Percentiles rank a stretch among this genome's conserved stretches.
phyloP scores from a whole-genome alignment of 495 filamentous ascomycete genomes.

The Collariella sp. region DNA sequence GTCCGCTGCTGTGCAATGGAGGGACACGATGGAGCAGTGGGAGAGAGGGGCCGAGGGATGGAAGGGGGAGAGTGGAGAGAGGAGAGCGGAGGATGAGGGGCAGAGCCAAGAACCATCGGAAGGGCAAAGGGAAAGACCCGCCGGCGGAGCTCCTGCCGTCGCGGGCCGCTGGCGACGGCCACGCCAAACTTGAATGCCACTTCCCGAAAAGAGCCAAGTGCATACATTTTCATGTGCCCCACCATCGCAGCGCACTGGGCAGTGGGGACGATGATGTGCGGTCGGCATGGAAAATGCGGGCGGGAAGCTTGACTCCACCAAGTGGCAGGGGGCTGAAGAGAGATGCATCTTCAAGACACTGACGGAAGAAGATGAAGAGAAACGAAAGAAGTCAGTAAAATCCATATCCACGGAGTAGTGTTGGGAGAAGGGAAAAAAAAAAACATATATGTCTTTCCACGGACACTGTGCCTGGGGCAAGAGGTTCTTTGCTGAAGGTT shows the following conservation, averaged over 20 bases:
- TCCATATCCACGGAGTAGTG: too few relatives aligned
- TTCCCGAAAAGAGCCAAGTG: slow-evolving; percentile 6
- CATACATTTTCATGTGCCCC: not conserved
- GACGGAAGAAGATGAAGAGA: too few relatives aligned
- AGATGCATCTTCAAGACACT: too few relatives aligned
- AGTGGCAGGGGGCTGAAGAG: too few relatives aligned
- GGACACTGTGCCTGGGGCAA: too few relatives aligned
- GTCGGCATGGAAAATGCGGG: not conserved
- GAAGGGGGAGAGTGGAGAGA: not conserved
- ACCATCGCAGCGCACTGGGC: not conserved
- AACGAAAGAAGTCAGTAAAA: too few relatives aligned
- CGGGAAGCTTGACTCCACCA: not conserved
- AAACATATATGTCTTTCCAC: too few relatives aligned
- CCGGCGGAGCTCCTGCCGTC: slow-evolving; percentile 6
- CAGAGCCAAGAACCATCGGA: not conserved
- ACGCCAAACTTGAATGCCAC: slow-evolving; percentile 4
- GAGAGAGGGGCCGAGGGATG: not conserved
- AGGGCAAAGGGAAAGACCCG: not conserved
- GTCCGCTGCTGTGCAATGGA: not conserved
- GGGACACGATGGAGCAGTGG: not conserved
- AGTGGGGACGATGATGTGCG: not conserved
- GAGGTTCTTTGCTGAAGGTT: too few relatives aligned
- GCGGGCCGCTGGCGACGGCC: not conserved
- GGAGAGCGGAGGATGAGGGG: not conserved
- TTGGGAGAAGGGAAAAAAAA: too few relatives aligned